Evolutionary conservation across 1,139 yeast species (phyloP).

Genomic region (Wickerhamomyces sp.): DNA sequence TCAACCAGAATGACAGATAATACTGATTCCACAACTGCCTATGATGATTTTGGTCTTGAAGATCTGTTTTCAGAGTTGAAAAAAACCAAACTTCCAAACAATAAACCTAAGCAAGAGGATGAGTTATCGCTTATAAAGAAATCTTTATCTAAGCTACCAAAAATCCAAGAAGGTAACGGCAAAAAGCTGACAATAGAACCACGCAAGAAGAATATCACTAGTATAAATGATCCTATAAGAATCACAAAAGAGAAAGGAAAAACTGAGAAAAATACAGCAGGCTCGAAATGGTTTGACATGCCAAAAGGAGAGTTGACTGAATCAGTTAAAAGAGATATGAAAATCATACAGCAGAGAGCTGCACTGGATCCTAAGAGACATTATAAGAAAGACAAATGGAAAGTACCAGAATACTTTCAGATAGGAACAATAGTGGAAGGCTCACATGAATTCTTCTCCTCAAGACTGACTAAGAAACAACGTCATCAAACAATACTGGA

Average conservation of each 20-base stretch:
- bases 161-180: constrained; percentile 14
- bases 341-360: constrained; percentile 76
- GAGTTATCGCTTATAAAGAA: constrained; percentile 17
- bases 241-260: constrained; percentile 13
- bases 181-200: background rate
- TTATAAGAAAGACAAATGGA: constrained; percentile 85
- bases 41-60: constrained; percentile 25
- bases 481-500: constrained; percentile 78
- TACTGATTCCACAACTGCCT: no score
- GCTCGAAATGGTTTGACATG: constrained; percentile 77
- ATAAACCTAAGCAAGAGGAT: constrained; percentile 15
- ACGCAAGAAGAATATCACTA: constrained; percentile 12
- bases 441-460: constrained; percentile 69
- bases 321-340: constrained; percentile 65
- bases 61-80: constrained; percentile 34
- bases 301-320: constrained; percentile 78
- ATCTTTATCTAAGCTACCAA: constrained; percentile 22
- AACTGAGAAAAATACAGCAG: constrained; percentile 31
- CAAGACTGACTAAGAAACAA: constrained; percentile 65
- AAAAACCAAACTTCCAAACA: constrained; percentile 20
- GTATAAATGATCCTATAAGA: constrained; percentile 19
- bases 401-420: constrained; percentile 76
- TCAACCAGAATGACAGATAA: no score
- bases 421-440: constrained; percentile 87
- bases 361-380: constrained; percentile 95